Conservation (phyloP, 345 rosid genomes). For the Trapa incisa region DNA sequence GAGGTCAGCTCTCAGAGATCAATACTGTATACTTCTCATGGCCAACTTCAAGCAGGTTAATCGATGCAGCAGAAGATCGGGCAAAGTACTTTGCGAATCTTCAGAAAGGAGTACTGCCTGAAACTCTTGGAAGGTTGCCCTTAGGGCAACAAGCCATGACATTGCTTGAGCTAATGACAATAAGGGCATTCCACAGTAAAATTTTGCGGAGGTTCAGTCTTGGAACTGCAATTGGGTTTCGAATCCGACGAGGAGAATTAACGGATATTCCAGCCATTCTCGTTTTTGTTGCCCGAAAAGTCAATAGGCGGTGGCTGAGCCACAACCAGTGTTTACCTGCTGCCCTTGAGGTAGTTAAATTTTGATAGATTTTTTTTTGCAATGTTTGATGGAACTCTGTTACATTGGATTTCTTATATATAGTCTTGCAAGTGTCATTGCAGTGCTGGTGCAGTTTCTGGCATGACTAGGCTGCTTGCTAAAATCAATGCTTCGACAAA, state of each 20-base stretch:
- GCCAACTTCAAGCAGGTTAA: constrained; percentile 78
- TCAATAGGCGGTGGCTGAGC: constrained; percentile 86
- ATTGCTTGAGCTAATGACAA: constrained; percentile 84
- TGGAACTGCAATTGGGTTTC: constrained; percentile 89
- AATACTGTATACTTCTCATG: constrained; percentile 93
- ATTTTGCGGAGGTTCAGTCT: constrained; percentile 72
- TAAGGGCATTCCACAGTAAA: constrained; percentile 94
- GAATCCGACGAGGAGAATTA: constrained; percentile 62
- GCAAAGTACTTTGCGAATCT: constrained; percentile 93
- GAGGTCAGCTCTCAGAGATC: constrained; percentile 71
- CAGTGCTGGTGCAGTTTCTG: background rate
- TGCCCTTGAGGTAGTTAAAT: constrained; percentile 49
- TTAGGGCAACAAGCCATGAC: constrained; percentile 82
- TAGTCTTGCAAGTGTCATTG: background rate
- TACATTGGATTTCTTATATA: background rate
- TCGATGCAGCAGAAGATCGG: constrained; percentile 78
- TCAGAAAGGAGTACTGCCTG: constrained; percentile 85
- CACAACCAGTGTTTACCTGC: constrained; percentile 71
- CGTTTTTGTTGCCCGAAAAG: constrained; percentile 92
- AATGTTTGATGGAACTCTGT: background rate
- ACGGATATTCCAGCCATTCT: constrained; percentile 86
- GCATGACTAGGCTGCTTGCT: background rate
- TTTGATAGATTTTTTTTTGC: background rate
- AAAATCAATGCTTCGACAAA: background rate
- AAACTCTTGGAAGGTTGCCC: constrained; percentile 56